These are phyloP conservation scores for Parasarocladium wereldwijsianum DNA, from an alignment of 2,329 filamentous ascomycete species.

Conservation along the genomic window DNA sequence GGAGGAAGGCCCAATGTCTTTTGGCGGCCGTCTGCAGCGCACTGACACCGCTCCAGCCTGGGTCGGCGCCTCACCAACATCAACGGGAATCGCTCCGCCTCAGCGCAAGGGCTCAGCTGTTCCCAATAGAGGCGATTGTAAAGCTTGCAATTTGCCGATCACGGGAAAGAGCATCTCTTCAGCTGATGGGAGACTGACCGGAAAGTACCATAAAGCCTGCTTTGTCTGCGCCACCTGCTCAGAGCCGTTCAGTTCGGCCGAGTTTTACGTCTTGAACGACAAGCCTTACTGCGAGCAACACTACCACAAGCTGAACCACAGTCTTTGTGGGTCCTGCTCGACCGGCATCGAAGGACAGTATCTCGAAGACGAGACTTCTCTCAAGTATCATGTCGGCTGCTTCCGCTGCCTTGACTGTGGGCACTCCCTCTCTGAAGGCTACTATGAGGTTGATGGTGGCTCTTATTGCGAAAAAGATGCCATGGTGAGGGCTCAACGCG, in stretches of 20 bases:
- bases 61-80: slow-evolving; percentile 4
- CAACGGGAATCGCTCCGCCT: slow-evolving; percentile 8
- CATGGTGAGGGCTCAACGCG: slow-evolving; percentile 34
- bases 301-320: slow-evolving; percentile 84
- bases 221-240: slow-evolving; percentile 82
- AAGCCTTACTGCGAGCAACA: slow-evolving; percentile 81
- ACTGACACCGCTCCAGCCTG: slow-evolving; percentile 4
- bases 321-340: slow-evolving; percentile 66
- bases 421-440: slow-evolving; percentile 62
- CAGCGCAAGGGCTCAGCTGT: slow-evolving; percentile 21
- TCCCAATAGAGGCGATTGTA: slow-evolving; percentile 59
- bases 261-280: slow-evolving; percentile 85
- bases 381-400: slow-evolving; percentile 79
- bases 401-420: slow-evolving; percentile 74
- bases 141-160: slow-evolving; percentile 66
- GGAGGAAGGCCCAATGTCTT: slow-evolving; percentile 5
- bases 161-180: slow-evolving; percentile 87
- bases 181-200: slow-evolving; percentile 79
- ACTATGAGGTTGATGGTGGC: slow-evolving; percentile 72
- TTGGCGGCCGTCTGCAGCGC: slow-evolving; percentile 4
- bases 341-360: slow-evolving; percentile 88
- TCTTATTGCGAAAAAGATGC: slow-evolving; percentile 85
- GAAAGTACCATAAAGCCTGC: slow-evolving; percentile 87
- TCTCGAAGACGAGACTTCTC: slow-evolving; percentile 61
- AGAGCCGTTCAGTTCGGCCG: slow-evolving; percentile 67